These are phyloP conservation scores for Termitomyces sp. DNA, from an alignment of 768 basidiomycete species.

Conservation along the genomic window DNA sequence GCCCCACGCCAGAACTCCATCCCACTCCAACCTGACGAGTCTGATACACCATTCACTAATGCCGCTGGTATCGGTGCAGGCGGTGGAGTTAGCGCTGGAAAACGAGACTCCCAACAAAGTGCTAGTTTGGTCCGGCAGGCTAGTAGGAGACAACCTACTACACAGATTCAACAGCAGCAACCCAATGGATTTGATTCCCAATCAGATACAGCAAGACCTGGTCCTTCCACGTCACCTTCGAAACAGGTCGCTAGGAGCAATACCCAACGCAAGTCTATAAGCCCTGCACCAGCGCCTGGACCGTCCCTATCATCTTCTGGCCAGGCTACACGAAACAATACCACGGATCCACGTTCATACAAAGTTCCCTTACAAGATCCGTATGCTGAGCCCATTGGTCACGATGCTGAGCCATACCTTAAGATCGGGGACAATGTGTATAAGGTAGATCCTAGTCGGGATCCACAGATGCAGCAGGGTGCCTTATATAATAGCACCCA, in stretches of 20 bases:
- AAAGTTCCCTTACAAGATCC: slow-evolving; percentile 38
- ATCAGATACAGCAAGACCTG: background rate
- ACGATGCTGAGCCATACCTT: slow-evolving; percentile 61
- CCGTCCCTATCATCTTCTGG: slow-evolving; percentile 17
- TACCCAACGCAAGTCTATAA: slow-evolving; percentile 18
- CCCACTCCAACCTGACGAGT: slow-evolving; percentile 34
- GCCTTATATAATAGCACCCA: slow-evolving; percentile 19
- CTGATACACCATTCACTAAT: slow-evolving; percentile 35
- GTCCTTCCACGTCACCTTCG: slow-evolving; percentile 16
- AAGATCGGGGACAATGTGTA: slow-evolving; percentile 66
- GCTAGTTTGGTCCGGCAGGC: slow-evolving; percentile 25
- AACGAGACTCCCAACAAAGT: slow-evolving; percentile 30
- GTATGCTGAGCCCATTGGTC: slow-evolving; percentile 56
- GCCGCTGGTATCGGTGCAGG: slow-evolving; percentile 72
- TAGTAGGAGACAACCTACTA: slow-evolving; percentile 18
- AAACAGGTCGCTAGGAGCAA: slow-evolving; percentile 8
- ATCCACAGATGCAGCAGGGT: slow-evolving; percentile 47
- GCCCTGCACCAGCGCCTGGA: slow-evolving; percentile 17
- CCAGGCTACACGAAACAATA: slow-evolving; percentile 11
- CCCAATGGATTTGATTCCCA: slow-evolving; percentile 22
- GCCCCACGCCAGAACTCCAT: slow-evolving; percentile 23
- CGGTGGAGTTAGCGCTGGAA: slow-evolving; percentile 33
- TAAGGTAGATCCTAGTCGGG: slow-evolving; percentile 57
- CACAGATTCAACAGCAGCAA: slow-evolving; percentile 19
- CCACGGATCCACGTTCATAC: slow-evolving; percentile 16